Evolutionary conservation across 2,329 filamentous ascomycete genomes (phyloP), one percentile per base, ranked within the genome.

Genomic region (Xylaria digitata): DNA sequence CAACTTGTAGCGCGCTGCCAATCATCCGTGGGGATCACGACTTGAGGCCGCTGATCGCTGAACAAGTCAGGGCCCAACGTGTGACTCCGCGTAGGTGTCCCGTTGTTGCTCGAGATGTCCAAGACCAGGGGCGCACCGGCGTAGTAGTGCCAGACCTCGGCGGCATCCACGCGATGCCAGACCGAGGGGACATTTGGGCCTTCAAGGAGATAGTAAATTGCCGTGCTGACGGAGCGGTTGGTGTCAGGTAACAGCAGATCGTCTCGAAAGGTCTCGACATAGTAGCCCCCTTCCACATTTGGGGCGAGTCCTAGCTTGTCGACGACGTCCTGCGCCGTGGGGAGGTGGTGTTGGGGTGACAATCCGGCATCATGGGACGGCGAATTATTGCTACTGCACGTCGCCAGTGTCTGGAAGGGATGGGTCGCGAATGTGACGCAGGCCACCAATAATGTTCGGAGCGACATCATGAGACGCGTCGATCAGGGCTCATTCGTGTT

Each of bases 101-200:
- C 83, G 61, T 86, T 78, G 57, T 86, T 74, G 21, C 65, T 72
- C 1, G 83, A 83, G 0, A 85, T 75, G 2, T 79, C 82, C 9
- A 86, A 73, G 11, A 74, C 78, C 55, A 87, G 72, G 0, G 84
- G 84, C 6, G 84, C 83, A 5, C 85, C 85, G 8, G 82, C 84
- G 57, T 87, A 86, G 75, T 82, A 83, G 71, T 87, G 85, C 85
- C 85, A 86, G 8, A 85, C 76, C 72, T 87, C 84, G 48, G 75
- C 80, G 2, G 82, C 81, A 64, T 86, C 83, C 46, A 85, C 79
- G 52, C 82, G 80, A 72, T 87, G 85, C 85, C 84, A 87, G 62
- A 79, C 71, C 1, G 84, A 86, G 17, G 76, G 69, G 0, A 81
- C 80, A 0, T 61, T 75, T 2, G 74, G 64, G 42, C 83, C 82